A percentile compares a stretch with the other conserved stretches of the same genome.
These are phyloP conservation scores for Cicer bijugum DNA, from an alignment of 306 rosid genomes.

Conservation along the genomic window DNA sequence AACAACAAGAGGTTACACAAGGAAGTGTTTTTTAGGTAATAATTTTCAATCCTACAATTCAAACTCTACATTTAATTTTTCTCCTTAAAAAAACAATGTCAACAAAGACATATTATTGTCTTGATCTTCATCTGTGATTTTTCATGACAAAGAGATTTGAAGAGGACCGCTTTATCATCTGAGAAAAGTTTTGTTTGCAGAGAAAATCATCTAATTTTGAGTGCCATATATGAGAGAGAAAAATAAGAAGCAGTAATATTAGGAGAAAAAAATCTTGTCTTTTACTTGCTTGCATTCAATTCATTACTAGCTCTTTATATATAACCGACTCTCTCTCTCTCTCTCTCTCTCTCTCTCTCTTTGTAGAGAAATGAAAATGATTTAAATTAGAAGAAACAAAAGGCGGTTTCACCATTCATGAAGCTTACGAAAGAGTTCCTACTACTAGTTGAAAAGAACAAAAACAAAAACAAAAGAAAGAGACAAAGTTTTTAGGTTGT, in stretches of 20 bases:
- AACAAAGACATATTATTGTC: conserved; percentile 38
- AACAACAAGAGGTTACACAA: conserved; percentile 31
- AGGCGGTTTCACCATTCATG: conserved; percentile 63
- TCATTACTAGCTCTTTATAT: conserved; percentile 41
- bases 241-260: conserved; percentile 16
- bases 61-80: conserved; percentile 30
- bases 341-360: conserved; percentile 40
- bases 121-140: conserved; percentile 45
- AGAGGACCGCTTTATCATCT: conserved; percentile 60
- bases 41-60: conserved; percentile 38
- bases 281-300: conserved; percentile 63
- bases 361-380: conserved; percentile 37
- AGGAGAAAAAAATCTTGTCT: conserved; percentile 24
- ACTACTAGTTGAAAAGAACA: background rate
- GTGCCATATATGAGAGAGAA: conserved; percentile 23
- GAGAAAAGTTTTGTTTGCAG: conserved; percentile 47
- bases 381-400: conserved; percentile 43
- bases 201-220: conserved; percentile 42
- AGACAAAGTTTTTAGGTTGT: conserved; percentile 41
- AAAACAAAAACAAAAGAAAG: conserved; percentile 41
- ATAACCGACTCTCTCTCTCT: conserved; percentile 60
- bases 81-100: conserved; percentile 3
- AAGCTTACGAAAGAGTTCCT: conserved; percentile 42
- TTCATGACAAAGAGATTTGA: conserved; percentile 35
- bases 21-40: conserved; percentile 37